phyloP scores from a whole-genome alignment of 148 eudicot genomes.

The Vaccinium macrocarpon region DNA sequence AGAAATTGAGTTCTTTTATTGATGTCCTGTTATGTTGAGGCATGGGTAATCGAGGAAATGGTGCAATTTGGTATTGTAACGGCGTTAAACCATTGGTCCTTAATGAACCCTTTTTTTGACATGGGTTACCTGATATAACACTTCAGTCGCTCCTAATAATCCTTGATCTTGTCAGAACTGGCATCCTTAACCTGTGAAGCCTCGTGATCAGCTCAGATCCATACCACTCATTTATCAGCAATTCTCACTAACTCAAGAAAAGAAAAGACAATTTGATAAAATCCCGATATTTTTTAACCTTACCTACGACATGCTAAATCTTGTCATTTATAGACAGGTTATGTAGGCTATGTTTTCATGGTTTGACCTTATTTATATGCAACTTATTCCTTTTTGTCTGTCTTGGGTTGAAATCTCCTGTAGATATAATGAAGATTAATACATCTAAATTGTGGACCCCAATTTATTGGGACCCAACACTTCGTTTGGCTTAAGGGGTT shows the following conservation, averaged over 20 bases:
- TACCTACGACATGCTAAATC: neutral
- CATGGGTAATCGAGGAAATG: neutral
- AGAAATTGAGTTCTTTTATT: neutral
- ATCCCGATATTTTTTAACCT: neutral
- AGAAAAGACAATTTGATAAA: neutral
- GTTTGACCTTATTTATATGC: neutral
- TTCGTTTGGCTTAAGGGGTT: neutral
- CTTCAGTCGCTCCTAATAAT: neutral
- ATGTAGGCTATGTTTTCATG: neutral
- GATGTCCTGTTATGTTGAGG: neutral
- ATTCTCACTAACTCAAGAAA: neutral
- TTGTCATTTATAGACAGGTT: neutral
- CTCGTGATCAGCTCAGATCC: neutral
- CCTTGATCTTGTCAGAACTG: neutral
- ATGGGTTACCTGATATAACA: neutral
- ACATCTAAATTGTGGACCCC: neutral
- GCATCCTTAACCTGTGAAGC: neutral
- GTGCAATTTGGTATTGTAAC: neutral
- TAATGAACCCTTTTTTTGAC: neutral
- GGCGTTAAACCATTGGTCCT: neutral
- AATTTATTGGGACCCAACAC: neutral
- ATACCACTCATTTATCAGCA: neutral
- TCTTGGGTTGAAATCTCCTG: neutral
- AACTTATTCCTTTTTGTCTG: neutral
- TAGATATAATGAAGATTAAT: neutral